These are phyloP conservation scores for Coemansia sp. DNA, from an alignment of 192 early-diverging fungal genomes.

Conservation along the genomic window DNA sequence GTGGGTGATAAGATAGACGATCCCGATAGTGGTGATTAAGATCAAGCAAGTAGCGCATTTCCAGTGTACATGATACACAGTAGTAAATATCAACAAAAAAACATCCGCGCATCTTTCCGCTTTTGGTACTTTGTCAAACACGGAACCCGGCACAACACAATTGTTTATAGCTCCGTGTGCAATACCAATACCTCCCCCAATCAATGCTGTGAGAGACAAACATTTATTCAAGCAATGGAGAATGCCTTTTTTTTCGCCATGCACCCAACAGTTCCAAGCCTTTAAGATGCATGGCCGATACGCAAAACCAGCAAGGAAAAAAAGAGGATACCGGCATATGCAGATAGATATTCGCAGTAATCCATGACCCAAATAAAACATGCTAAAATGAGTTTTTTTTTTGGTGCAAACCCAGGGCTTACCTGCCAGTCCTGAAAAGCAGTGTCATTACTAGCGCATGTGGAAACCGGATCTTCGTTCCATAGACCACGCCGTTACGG, in stretches of 20 bases:
- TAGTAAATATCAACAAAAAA: neutral
- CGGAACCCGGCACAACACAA: neutral
- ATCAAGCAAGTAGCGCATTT: neutral
- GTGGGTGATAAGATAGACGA: no score
- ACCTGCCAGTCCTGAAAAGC: conserved; percentile 87
- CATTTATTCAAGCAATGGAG: no score
- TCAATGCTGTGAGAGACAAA: neutral
- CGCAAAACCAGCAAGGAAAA: neutral
- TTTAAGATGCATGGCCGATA: neutral
- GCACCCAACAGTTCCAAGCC: neutral
- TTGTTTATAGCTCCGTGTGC: neutral
- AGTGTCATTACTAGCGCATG: conserved; percentile 97
- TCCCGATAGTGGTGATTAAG: neutral
- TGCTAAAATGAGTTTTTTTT: neutral
- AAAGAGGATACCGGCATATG: neutral
- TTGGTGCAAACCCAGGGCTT: conserved; percentile 7
- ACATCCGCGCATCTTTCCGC: neutral
- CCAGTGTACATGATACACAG: neutral
- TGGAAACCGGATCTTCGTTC: conserved; percentile 94
- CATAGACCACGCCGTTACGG: conserved; percentile 95
- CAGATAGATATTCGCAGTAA: neutral
- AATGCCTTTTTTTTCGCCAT: neutral
- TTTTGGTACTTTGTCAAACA: neutral
- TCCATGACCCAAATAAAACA: neutral
- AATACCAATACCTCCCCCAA: neutral